A percentile compares a stretch with the other conserved stretches of the same genome.
These are phyloP conservation scores for Lachnellula arida DNA, from an alignment of 2,329 filamentous ascomycete species.

Conservation along the genomic window DNA sequence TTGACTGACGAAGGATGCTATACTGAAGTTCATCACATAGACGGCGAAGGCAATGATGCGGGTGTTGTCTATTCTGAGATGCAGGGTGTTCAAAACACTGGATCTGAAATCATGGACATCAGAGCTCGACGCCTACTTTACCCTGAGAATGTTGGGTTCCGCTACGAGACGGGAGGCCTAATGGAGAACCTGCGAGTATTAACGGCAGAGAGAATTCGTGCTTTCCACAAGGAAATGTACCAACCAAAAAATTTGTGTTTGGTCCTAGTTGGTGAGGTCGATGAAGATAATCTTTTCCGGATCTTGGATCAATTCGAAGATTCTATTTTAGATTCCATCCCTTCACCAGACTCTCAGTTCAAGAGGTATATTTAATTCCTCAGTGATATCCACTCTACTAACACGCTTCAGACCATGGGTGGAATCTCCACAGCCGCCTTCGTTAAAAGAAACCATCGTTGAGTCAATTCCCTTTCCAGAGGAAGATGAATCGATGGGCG, in stretches of 20 bases:
- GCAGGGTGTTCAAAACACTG: constrained; percentile 88
- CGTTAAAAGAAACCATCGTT: constrained; percentile 66
- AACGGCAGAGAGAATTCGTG: constrained; percentile 84
- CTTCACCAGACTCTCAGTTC: constrained; percentile 69
- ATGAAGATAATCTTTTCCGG: constrained; percentile 72
- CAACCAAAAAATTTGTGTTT: constrained; percentile 93
- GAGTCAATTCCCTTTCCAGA: constrained; percentile 89
- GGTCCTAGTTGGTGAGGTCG: constrained; percentile 85
- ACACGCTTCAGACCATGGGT: constrained; percentile 66
- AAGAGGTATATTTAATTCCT: constrained; percentile 39
- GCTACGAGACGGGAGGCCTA: constrained; percentile 98
- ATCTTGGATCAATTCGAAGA: constrained; percentile 87
- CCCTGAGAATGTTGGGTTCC: constrained; percentile 83
- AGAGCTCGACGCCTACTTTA: constrained; percentile 76
- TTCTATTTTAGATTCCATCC: constrained; percentile 77
- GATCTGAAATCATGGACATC: constrained; percentile 82
- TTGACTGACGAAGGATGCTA: constrained; percentile 89
- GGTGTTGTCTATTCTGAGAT: constrained; percentile 98
- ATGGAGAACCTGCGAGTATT: constrained; percentile 84
- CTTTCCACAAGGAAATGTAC: constrained; percentile 95
- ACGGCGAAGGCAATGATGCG: constrained; percentile 90
- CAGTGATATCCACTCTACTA: neutral
- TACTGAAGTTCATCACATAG: constrained; percentile 94
- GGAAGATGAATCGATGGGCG: constrained; percentile 89
- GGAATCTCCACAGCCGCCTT: constrained; percentile 74